Conservation (phyloP, 345 rosid genomes). For the Ailanthus altissimus region DNA sequence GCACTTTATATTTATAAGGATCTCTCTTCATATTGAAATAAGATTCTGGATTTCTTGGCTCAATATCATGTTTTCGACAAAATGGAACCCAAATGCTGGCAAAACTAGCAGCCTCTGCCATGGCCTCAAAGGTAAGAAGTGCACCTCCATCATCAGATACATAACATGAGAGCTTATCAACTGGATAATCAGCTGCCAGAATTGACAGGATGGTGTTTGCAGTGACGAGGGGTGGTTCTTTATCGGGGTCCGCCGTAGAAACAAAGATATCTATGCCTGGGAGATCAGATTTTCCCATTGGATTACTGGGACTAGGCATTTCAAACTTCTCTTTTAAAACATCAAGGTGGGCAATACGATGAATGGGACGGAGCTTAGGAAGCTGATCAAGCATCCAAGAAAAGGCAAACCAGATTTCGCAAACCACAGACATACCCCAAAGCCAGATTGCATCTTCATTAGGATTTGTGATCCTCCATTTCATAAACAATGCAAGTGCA, state of each 20-base stretch:
- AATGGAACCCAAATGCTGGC: constrained; percentile 87
- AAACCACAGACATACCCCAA: constrained; percentile 71
- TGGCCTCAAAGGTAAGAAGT: constrained; percentile 83
- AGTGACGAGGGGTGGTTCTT: constrained; percentile 80
- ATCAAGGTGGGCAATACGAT: constrained; percentile 57
- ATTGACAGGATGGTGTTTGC: constrained; percentile 87
- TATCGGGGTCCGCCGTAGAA: constrained; percentile 84
- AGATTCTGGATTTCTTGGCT: constrained; percentile 84
- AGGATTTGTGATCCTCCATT: constrained; percentile 69
- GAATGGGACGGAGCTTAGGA: constrained; percentile 72
- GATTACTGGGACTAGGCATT: constrained; percentile 48
- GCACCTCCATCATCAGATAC: constrained; percentile 88
- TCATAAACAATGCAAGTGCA: constrained; percentile 58
- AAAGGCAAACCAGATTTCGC: constrained; percentile 89
- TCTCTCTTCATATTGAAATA: constrained; percentile 71
- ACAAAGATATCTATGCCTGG: constrained; percentile 82
- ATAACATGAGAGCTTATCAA: constrained; percentile 80
- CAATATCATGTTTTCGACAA: constrained; percentile 70
- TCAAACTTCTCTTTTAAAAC: constrained; percentile 66
- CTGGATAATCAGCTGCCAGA: constrained; percentile 70
- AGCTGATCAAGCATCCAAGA: constrained; percentile 88
- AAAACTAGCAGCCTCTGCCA: constrained; percentile 92
- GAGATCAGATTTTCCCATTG: constrained; percentile 68
- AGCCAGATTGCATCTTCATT: constrained; percentile 82
- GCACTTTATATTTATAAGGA: constrained; percentile 74